phyloP scores from a whole-genome alignment of 257 asterid genomes.

The Nicotiana paniculata region DNA sequence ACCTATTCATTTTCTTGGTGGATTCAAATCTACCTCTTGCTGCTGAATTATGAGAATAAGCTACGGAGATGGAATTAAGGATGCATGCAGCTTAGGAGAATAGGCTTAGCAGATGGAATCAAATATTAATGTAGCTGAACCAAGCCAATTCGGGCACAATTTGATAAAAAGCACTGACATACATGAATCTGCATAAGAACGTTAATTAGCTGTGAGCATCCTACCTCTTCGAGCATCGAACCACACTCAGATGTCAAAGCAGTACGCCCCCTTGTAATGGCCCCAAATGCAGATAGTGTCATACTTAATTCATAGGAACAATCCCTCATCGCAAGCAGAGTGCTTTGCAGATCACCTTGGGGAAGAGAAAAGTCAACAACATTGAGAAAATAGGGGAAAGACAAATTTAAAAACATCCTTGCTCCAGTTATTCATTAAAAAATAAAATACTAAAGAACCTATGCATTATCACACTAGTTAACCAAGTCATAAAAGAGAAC shows the following conservation, averaged over 20 bases:
- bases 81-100: not conserved
- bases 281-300: slow-evolving; percentile 67
- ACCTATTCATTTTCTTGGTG: not conserved
- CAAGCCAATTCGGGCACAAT: not conserved
- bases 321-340: slow-evolving; percentile 85
- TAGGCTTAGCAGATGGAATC: slow-evolving; percentile 2
- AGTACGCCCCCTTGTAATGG: slow-evolving; percentile 67
- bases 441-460: not conserved
- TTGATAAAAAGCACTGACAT: not conserved
- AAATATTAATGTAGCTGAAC: not conserved
- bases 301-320: slow-evolving; percentile 82
- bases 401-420: slow-evolving; percentile 5
- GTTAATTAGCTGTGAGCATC: slow-evolving; percentile 12
- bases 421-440: not conserved
- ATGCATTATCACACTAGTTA: not conserved
- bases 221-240: slow-evolving; percentile 98
- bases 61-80: not conserved
- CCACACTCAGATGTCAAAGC: slow-evolving; percentile 98
- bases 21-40: not conserved
- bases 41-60: not conserved
- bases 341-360: slow-evolving; percentile 82
- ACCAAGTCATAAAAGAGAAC: not conserved
- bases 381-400: slow-evolving; percentile 3
- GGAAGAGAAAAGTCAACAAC: slow-evolving; percentile 13
- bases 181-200: not conserved